Base-by-base conservation (phyloP, 257 asterid species). In the Lithospermum erythrorhizon region DNA sequence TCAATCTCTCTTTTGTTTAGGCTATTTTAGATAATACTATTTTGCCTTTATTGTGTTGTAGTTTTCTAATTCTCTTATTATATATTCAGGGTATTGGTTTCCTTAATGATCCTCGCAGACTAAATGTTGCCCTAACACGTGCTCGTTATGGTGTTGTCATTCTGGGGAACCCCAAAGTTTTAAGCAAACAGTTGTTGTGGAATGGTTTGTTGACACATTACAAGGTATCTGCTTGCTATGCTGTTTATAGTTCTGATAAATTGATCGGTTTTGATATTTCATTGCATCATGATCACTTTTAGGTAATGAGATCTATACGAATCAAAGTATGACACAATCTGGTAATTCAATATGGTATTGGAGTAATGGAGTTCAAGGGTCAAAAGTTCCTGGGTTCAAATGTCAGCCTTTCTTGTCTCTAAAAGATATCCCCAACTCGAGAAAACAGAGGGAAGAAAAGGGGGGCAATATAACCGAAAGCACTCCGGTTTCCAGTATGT, bases 61-160 rank as follows among this genome's bases (percentile, higher is more conserved):
- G 57, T 6, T n/a, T n/a, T 53, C 57, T n/a, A 18, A 53, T 53
- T 20, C 49, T 41, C 49, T 41, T 41, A 41, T 41, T 56, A 20
- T 11, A 14, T 62, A 41, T 57, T 32, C 78, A 89, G 99, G 96
- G 99, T 55, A 93, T 89, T 72, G 97, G 97, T 75, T 93, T 93
- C 71, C 96, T 93, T 68, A 93, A 93, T 75, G 99, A 93, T 72
- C 99, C 99, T 29, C 91, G 96, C 25, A 87, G 97, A 65, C 99
- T 93, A 61, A 93, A 89, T 81, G 99, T 93, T 58, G 97, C 99
- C 55, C 96, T 93, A 58, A 93, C 99, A 45, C 97, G 99, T 74
- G 99, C 97, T 72, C 97, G 94, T 52, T 93, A 93, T 80, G 99
- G 99, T 63, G 87, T 89, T 56, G 99, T 93, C 67, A 83, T 93